These are phyloP conservation scores for Puccinia triticina DNA, from an alignment of 1,284 basidiomycete species.

Conservation along the genomic window DNA sequence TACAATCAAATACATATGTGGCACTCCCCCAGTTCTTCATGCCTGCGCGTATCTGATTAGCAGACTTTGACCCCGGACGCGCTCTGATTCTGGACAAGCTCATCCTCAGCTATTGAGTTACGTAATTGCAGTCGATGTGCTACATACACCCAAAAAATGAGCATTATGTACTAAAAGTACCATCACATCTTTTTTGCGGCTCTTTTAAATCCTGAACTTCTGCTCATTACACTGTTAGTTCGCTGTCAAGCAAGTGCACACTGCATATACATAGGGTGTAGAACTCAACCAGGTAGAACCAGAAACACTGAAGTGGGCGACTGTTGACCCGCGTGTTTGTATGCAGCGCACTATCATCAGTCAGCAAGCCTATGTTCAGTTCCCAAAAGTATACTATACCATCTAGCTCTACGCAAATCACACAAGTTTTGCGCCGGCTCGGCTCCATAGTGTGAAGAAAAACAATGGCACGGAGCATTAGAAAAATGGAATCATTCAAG, in stretches of 20 bases:
- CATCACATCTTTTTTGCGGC: not conserved
- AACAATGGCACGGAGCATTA: slow-evolving; percentile 20
- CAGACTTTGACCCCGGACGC: not conserved
- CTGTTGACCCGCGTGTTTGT: not conserved
- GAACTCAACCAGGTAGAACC: slow-evolving; percentile 5
- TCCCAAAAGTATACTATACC: not conserved
- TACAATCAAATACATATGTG: not conserved
- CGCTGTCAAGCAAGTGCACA: not conserved
- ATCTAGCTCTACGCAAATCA: slow-evolving; percentile 11
- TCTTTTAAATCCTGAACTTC: slow-evolving; percentile 13
- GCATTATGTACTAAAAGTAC: not conserved
- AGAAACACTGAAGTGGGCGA: slow-evolving; percentile 11
- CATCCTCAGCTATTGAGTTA: slow-evolving; percentile 13
- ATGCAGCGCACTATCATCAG: not conserved
- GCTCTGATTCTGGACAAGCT: not conserved
- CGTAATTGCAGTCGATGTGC: slow-evolving; percentile 8
- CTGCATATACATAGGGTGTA: slow-evolving; percentile 6
- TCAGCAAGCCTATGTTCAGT: slow-evolving; percentile 22
- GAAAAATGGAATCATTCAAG: not conserved
- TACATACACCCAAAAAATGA: not conserved
- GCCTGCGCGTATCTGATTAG: not conserved
- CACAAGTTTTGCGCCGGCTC: slow-evolving; percentile 18
- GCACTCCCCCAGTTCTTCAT: not conserved
- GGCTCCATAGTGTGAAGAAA: not conserved
- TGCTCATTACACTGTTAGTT: not conserved